A percentile compares a stretch with the other conserved stretches of the same genome.
Conservation (phyloP, 2,329 filamentous ascomycete genomes). For the Aciculosporium take region DNA sequence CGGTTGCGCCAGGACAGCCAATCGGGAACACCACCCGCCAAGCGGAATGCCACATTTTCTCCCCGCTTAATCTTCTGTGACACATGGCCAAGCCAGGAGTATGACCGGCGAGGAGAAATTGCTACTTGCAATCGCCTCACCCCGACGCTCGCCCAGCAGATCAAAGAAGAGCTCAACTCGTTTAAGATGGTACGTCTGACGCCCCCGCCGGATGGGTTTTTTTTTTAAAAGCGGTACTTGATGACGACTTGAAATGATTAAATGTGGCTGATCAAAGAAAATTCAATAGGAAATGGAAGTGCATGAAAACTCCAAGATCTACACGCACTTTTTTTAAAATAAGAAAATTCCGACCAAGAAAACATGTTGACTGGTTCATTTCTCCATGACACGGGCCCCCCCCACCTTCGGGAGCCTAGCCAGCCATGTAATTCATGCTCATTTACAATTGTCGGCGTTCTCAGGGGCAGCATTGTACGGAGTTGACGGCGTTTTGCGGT, state of each 20-base stretch:
- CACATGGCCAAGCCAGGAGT: slow-evolving; percentile 90
- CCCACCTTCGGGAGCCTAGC: slow-evolving; percentile 11
- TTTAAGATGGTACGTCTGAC: slow-evolving; percentile 66
- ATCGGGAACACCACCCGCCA: slow-evolving; percentile 64
- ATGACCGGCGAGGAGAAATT: slow-evolving; percentile 89
- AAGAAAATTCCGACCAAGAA: slow-evolving; percentile 10
- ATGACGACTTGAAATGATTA: not conserved
- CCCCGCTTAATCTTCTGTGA: slow-evolving; percentile 90
- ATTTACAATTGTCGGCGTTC: slow-evolving; percentile 36
- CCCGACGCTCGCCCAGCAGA: slow-evolving; percentile 93
- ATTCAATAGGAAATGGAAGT: slow-evolving; percentile 87
- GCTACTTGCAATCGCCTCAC: slow-evolving; percentile 96
- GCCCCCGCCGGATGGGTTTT: not conserved
- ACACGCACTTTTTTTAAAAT: slow-evolving; percentile 98
- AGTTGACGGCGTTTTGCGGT: slow-evolving; percentile 38
- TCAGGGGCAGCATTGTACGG: slow-evolving; percentile 44
- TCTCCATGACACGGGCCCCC: slow-evolving; percentile 14
- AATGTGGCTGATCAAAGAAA: not conserved
- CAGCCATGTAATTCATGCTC: slow-evolving; percentile 37
- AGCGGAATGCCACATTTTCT: slow-evolving; percentile 63
- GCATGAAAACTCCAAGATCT: slow-evolving; percentile 95
- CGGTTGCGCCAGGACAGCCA: slow-evolving; percentile 63
- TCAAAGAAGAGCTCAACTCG: slow-evolving; percentile 97
- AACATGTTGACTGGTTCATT: slow-evolving; percentile 15
- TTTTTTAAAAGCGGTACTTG: not conserved